These are phyloP conservation scores for Trebouxiophyceae sp. DNA, from an alignment of 163 green algal species.

Conservation along the genomic window DNA sequence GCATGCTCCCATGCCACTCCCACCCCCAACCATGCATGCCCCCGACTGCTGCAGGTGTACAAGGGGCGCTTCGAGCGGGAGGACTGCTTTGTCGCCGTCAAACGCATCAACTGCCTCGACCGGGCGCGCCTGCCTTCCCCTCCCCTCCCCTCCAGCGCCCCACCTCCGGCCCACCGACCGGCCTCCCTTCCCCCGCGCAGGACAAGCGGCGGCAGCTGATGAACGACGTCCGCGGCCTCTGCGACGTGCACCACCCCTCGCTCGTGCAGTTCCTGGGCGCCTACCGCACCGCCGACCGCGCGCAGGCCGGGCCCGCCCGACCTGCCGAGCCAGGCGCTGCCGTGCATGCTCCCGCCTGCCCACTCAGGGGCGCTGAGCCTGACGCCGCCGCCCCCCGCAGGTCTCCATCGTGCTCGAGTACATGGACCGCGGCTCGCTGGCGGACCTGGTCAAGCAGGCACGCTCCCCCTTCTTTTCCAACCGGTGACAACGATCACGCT, in stretches of 20 bases:
- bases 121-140: constrained; percentile 38
- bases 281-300: constrained; percentile 67
- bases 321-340: too few species aligned
- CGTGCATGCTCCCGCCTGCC: too few species aligned
- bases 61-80: constrained; percentile 66
- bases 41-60: constrained; percentile 62
- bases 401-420: constrained; percentile 94
- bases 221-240: constrained; percentile 88
- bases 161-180: not conserved
- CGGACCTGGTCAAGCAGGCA: constrained; percentile 74
- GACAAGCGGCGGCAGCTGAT: constrained; percentile 87
- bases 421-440: constrained; percentile 89
- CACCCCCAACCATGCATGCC: constrained; percentile 1
- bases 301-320: constrained; percentile 26
- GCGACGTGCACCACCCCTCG: constrained; percentile 46
- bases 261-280: constrained; percentile 84
- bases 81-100: constrained; percentile 82
- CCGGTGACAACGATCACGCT: too few species aligned
- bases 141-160: too few species aligned
- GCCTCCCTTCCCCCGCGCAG: constrained; percentile 27
- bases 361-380: not conserved
- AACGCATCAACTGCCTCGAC: constrained; percentile 85
- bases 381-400: constrained; percentile 23
- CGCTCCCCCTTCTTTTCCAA: too few species aligned
- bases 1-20: too few species aligned